Conservation (phyloP, 257 asterid genomes). For the Fraxinus quadrangulata region DNA sequence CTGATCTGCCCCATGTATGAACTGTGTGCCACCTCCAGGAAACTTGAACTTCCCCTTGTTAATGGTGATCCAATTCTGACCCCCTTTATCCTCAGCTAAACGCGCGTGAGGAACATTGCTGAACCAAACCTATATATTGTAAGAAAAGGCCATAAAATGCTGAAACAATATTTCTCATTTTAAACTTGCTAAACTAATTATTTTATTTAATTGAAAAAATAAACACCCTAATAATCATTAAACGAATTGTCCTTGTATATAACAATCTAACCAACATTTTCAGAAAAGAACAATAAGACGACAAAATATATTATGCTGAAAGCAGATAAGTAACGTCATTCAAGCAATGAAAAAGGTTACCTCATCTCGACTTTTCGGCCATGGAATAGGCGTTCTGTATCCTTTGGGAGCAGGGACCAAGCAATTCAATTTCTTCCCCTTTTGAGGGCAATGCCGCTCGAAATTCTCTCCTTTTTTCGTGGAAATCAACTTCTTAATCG, state of each 20-base stretch:
- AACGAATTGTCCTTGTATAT: neutral
- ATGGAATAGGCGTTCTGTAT: slow-evolving; percentile 68
- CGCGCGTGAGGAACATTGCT: slow-evolving; percentile 97
- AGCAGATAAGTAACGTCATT: neutral
- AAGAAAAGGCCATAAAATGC: slow-evolving; percentile 10
- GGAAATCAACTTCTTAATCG: slow-evolving; percentile 56
- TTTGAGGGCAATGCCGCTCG: slow-evolving; percentile 89
- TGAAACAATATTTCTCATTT: slow-evolving; percentile 11
- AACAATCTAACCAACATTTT: neutral
- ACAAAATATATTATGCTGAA: neutral
- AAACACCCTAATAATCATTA: neutral
- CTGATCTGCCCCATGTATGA: slow-evolving; percentile 95
- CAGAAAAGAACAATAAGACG: neutral
- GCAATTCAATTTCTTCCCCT: slow-evolving; percentile 68
- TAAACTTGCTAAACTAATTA: neutral
- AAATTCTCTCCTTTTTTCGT: slow-evolving; percentile 80
- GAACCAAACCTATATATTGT: slow-evolving; percentile 79
- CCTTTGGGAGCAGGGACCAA: slow-evolving; percentile 89
- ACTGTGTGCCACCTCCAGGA: slow-evolving; percentile 99
- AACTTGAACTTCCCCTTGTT: slow-evolving; percentile 88
- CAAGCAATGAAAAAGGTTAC: slow-evolving; percentile 34
- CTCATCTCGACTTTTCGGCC: slow-evolving; percentile 98
- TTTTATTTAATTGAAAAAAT: neutral
- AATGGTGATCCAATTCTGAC: slow-evolving; percentile 87
- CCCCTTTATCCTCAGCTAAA: slow-evolving; percentile 94